Base-by-base conservation (phyloP, 441 rosid species). In the Croton laevigatus region DNA sequence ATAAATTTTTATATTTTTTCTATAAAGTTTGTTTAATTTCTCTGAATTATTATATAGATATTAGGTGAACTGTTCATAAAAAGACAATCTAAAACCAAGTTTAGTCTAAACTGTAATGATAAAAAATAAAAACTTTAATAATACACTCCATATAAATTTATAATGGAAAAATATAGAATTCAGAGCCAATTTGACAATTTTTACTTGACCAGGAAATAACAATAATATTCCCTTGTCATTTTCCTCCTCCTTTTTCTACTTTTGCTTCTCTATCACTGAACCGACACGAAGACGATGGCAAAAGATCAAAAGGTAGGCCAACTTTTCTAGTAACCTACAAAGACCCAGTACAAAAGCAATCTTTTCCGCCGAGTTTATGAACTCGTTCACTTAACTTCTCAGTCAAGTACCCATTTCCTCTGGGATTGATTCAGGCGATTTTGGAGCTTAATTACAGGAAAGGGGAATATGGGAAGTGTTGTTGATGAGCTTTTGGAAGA, bases 391-490 rank as follows among this genome's bases (percentile, higher is more conserved):
- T 22, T 19, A 49, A 32, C 57, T 27, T 63, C 19, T 0, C 12
- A 66, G 58, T 22, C 27, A 16, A 34, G 1, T 3, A 11, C 45
- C 44, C 22, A 9, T 65, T 2, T n/a, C 4, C 38, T 38, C 64
- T 7, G 44, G 44, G 8, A 2, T 40, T 0, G 23, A 54, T 16
- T 64, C 54, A 3, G 55, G 13, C 44, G 17, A 71, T 46, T 27
- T 76, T 61, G 66, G 75, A 59, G 65, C 32, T 40, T 63, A 54
- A 59, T 37, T 71, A 46, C 27, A 42, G 49, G 1, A 55, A 52
- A 65, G 88, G 7, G 1, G 1, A 53, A 53, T 3, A 14, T 87
- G 97, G 91, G 86, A 23, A 79, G 74, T 63, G 66, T 72, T 63
- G 66, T 72, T 14, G 78, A 62, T 45, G 85, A 45, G 57, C 59